phyloP scores from a whole-genome alignment of 805 yeast species.

The Hanseniaspora singularis region DNA sequence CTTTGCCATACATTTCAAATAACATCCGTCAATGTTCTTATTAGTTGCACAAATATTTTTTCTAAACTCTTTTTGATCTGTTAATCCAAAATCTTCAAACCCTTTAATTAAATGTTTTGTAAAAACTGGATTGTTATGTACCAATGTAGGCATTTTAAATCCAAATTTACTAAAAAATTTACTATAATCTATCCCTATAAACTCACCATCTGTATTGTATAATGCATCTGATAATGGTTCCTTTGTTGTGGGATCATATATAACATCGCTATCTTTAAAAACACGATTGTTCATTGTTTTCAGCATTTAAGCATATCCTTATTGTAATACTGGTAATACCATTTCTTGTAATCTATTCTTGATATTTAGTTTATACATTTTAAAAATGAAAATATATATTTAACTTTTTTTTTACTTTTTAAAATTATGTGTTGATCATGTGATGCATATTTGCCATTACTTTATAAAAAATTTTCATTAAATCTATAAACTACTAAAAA shows the following conservation, averaged over 20 bases:
- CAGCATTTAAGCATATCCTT: not conserved
- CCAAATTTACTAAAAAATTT: constrained; percentile 5
- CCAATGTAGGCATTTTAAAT: not conserved
- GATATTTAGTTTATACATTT: too few relatives aligned
- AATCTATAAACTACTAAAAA: too few relatives aligned
- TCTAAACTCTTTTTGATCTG: constrained; percentile 9
- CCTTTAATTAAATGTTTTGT: not conserved
- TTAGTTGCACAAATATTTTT: constrained; percentile 9
- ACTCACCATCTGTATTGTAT: not conserved
- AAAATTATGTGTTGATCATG: too few relatives aligned
- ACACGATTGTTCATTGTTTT: not conserved
- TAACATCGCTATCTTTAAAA: not conserved
- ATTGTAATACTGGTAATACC: not conserved
- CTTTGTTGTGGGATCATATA: not conserved
- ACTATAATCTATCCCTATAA: constrained; percentile 3
- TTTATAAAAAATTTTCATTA: too few relatives aligned
- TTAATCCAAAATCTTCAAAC: constrained; percentile 4
- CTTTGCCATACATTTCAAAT: constrained; percentile 5
- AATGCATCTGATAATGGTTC: not conserved
- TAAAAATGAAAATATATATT: too few relatives aligned
- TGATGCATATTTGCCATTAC: too few relatives aligned
- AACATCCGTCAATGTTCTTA: constrained; percentile 8
- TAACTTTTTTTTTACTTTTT: too few relatives aligned
- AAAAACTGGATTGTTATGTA: constrained; percentile 1
- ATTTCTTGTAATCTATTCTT: too few relatives aligned